Evolutionary conservation across 1,139 yeast genomes (phyloP), one percentile per base, ranked within the genome.

Genomic region (Hyphopichia buzzinii): DNA sequence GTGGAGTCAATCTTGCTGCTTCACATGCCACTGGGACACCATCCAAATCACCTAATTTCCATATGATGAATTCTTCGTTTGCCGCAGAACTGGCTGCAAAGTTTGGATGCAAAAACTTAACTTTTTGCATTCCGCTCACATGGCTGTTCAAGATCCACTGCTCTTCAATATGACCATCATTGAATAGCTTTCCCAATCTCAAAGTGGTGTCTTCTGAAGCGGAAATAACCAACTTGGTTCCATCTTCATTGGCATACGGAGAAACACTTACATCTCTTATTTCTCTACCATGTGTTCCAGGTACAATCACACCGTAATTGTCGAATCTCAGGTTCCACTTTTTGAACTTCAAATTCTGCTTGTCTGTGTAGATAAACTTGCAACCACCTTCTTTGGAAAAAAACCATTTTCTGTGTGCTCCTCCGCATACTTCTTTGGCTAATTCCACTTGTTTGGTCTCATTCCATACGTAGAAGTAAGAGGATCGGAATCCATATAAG

Each of bases 121-220:
- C 71, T 33, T 77, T 73, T 54, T 90, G 97, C 37, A 92, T 62
- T 0, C 97, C 97, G 1, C 97, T 87, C 3, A 88, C 83, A 56
- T 92, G 98, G 40, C 79, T 77, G 53, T 90, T 77, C 55, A 83
- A 71, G 2, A 84, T 74, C 82, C 92, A 81, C 31, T 62, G 62
- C 24, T 70, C 72, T 4, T 52, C 49, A 3, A 81, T 46, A 0
- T 47, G 46, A 1, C 87, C 86, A 23, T 51, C 44, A 0, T 47
- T 33, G 26, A 56, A 48, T 2, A 87, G 40, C 17, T 66, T 64
- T 1, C 83, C 76, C 16, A 90, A 47, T 41, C 80, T 73, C 4
- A 92, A 64, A 1, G 88, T 77, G 0, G 97, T 84, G 53, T 92
- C 98, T 57, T 92, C 98, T 0, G 96, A 82, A 2, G 90, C 97